These are phyloP conservation scores for Erythrobasidium hasegawianum DNA, from an alignment of 1,284 basidiomycete genomes.

Conservation along the genomic window DNA sequence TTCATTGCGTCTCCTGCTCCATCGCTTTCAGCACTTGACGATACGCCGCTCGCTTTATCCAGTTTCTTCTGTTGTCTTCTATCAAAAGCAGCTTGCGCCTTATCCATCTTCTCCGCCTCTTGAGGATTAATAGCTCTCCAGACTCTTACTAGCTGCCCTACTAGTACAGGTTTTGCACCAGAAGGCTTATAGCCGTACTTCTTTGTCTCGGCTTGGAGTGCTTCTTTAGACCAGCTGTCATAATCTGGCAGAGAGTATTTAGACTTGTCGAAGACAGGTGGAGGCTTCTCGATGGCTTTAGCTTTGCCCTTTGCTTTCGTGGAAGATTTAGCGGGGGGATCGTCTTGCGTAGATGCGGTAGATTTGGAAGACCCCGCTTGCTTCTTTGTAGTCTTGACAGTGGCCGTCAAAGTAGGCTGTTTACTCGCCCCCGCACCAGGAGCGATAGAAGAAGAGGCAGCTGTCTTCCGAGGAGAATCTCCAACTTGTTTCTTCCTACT, in stretches of 20 bases:
- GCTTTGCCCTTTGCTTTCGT: neutral
- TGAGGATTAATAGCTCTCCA: constrained; percentile 27
- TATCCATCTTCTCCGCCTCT: constrained; percentile 3
- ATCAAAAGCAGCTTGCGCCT: neutral
- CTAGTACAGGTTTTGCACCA: constrained; percentile 10
- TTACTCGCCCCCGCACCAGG: neutral
- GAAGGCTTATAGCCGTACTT: constrained; percentile 36
- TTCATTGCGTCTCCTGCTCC: neutral
- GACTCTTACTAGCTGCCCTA: constrained; percentile 11
- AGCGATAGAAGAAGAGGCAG: neutral
- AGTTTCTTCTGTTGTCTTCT: neutral
- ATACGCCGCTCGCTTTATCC: too few species aligned
- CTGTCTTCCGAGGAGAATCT: neutral
- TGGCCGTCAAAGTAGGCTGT: neutral
- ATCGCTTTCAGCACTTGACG: neutral
- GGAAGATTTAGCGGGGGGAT: neutral
- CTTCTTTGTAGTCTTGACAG: neutral
- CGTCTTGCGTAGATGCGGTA: too few species aligned
- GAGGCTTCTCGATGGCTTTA: neutral
- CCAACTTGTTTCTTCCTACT: neutral
- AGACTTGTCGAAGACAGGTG: neutral
- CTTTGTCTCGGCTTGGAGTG: constrained; percentile 23
- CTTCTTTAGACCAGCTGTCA: constrained; percentile 22
- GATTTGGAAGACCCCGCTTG: too few species aligned
- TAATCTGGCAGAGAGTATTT: constrained; percentile 32